Evolutionary conservation across 257 asterid genomes (phyloP).

Genomic region (Nicotiana undulata): DNA sequence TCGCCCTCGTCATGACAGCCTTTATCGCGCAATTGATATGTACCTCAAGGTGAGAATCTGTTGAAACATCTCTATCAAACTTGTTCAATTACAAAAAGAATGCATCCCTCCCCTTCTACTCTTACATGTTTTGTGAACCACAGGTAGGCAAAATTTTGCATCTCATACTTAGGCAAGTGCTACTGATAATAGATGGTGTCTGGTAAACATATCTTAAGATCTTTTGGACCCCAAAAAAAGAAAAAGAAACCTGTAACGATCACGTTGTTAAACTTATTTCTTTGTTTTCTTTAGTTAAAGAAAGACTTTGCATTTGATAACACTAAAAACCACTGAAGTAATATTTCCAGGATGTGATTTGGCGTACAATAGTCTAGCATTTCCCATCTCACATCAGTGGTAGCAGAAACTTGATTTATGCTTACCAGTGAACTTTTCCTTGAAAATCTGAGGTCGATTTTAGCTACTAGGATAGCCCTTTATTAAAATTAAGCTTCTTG

Average conservation of each 20-base stretch:
- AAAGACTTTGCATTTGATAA: not conserved
- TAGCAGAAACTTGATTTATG: not conserved
- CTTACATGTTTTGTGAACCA: not conserved
- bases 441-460: not conserved
- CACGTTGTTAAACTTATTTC: not conserved
- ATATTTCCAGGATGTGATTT: not conserved
- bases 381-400: not conserved
- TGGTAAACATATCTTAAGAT: not conserved
- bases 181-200: not conserved
- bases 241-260: not conserved
- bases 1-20: conserved; percentile 79
- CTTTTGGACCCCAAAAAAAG: not conserved
- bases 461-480: not conserved
- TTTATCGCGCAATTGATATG: conserved; percentile 75
- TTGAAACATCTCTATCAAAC: not conserved
- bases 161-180: not conserved
- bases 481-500: not conserved
- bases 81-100: not conserved
- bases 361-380: not conserved
- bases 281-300: not conserved
- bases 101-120: not conserved
- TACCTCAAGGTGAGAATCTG: conserved; percentile 59
- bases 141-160: not conserved
- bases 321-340: not conserved
- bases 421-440: not conserved